Percentiles rank a stretch among this genome's conserved stretches.
Evolutionary conservation across 768 basidiomycete species (phyloP).

Genomic region (Nidularia pulvinata): DNA sequence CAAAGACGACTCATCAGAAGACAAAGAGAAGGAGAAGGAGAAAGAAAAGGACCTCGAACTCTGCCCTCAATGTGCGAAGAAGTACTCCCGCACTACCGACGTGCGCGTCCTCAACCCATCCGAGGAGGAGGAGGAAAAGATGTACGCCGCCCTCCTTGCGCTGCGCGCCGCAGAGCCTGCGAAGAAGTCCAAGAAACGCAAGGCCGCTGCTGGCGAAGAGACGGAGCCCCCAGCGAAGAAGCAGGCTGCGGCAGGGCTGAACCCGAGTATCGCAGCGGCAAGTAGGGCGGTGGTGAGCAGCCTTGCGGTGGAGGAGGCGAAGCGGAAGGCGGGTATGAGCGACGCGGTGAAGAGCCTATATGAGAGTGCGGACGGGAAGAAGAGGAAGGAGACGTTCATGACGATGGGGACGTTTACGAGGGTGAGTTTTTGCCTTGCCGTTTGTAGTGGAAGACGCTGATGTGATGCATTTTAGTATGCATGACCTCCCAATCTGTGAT

Average conservation of each 20-base stretch:
- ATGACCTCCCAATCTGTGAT: neutral
- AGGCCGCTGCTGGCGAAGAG: slow-evolving; percentile 29
- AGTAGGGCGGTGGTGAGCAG: slow-evolving; percentile 70
- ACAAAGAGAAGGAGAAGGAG: slow-evolving; percentile 25
- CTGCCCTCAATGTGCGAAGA: slow-evolving; percentile 78
- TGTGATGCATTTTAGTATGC: slow-evolving; percentile 12
- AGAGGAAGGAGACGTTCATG: slow-evolving; percentile 85
- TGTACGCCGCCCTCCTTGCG: slow-evolving; percentile 56
- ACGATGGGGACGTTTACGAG: slow-evolving; percentile 92
- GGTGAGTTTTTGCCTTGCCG: slow-evolving; percentile 43
- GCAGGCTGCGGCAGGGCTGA: slow-evolving; percentile 41
- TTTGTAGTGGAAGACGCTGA: neutral
- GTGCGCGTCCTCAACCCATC: slow-evolving; percentile 70
- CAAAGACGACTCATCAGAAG: slow-evolving; percentile 13
- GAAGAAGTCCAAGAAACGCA: slow-evolving; percentile 69
- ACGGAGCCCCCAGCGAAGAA: slow-evolving; percentile 47
- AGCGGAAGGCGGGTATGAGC: slow-evolving; percentile 83
- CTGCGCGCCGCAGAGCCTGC: slow-evolving; percentile 54
- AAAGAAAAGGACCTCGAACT: slow-evolving; percentile 40
- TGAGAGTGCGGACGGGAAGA: slow-evolving; percentile 42
- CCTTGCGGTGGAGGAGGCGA: slow-evolving; percentile 80
- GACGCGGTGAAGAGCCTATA: slow-evolving; percentile 87
- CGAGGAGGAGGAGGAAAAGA: slow-evolving; percentile 59
- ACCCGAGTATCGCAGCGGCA: slow-evolving; percentile 53
- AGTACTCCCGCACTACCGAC: slow-evolving; percentile 59